Evolutionary conservation across 176 grass and related monocot species (phyloP).

Genomic region (Tillandsia leiboldiana): DNA sequence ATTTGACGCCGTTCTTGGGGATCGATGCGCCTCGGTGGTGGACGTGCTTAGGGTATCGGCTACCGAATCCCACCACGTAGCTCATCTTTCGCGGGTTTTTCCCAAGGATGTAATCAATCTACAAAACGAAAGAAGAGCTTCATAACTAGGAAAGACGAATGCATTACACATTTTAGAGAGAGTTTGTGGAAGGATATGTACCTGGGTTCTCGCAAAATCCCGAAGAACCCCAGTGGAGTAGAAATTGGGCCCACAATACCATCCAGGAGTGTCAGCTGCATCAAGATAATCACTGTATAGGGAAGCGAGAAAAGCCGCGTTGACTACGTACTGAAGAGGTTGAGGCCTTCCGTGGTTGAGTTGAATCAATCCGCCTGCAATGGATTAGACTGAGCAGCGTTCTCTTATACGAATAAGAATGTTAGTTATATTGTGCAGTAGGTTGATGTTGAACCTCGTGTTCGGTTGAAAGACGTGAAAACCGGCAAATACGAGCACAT

Average conservation of each 20-base stretch:
- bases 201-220: constrained; percentile 78
- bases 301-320: constrained; percentile 86
- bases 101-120: constrained; percentile 86
- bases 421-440: not conserved
- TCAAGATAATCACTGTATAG: constrained; percentile 89
- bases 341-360: constrained; percentile 83
- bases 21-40: constrained; percentile 92
- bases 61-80: constrained; percentile 66
- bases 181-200: constrained; percentile 7
- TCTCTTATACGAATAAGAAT: not conserved
- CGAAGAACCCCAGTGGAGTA: constrained; percentile 66
- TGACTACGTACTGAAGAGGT: constrained; percentile 77
- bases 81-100: constrained; percentile 95
- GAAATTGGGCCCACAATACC: constrained; percentile 93
- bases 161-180: not conserved
- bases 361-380: constrained; percentile 80
- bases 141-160: constrained; percentile 4
- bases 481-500: constrained; percentile 94
- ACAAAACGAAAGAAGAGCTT: constrained; percentile 6
- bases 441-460: constrained; percentile 47
- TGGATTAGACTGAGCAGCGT: not conserved
- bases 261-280: constrained; percentile 84
- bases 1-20: constrained; percentile 67
- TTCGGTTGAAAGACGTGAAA: constrained; percentile 78
- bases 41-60: constrained; percentile 66